Evolutionary conservation across 164 flowering plant genomes (phyloP), one percentile per base, ranked within the genome.

Genomic region (Nelumbo lutea): DNA sequence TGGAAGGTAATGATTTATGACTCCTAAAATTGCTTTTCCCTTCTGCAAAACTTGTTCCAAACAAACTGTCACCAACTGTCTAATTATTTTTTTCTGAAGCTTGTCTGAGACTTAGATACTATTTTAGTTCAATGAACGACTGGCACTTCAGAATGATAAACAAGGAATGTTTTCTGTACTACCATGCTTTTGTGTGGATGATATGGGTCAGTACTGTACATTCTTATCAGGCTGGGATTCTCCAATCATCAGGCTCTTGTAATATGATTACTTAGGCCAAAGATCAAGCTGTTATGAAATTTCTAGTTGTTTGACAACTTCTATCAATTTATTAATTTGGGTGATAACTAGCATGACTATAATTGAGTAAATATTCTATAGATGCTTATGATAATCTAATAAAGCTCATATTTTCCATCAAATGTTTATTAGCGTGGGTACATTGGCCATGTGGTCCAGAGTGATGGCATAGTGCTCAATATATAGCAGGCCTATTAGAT

Each of bases 1-100:
- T 68, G 73, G 79, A 90, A 82, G 94, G 92, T 87, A 81, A 67
- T 69, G 11, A 7, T 61, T 15, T 67, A 9, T 46, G 47, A 61
- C 39, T 14, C 11, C 45, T 57, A 45, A 15, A 14, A 41, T 46
- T 48, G 59, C 15, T 42, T 4, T 62, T 66, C 48, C 70, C 5
- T 14, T 43, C 45, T 46, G 38, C 55, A 39, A 58, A 59, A 13
- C 57, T 63, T 15, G 50, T 59, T 5, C 45, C 60, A 60, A 51
- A 48, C 15, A 40, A 48, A 2, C 27, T 27, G 27, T 51, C 27
- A 52, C n/a, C 13, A n/a, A 11, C 61, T 15, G 40, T 47, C 15
- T 62, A 42, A 40, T 1, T 68, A 40, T 11, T 55, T 62, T 48
- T 63, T 50, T 4, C 38, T 43, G 38, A 57, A 11, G 41, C 10